phyloP scores from a whole-genome alignment of 805 yeast species.

The Wickerhamomyces bisporus region DNA sequence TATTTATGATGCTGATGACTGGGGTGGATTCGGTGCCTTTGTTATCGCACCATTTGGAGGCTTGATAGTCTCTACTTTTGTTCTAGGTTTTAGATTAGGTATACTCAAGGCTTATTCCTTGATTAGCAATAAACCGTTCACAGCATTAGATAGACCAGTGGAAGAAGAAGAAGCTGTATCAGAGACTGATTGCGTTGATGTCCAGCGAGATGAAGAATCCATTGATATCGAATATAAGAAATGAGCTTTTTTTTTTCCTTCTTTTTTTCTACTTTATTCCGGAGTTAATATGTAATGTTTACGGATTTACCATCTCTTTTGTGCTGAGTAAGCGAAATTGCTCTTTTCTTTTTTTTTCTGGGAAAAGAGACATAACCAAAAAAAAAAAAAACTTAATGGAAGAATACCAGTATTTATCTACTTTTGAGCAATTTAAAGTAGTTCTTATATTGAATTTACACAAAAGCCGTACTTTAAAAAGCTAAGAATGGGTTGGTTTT shows the following conservation, averaged over 20 bases:
- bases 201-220: conserved; percentile 3
- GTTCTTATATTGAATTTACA: no score
- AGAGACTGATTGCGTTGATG: not conserved
- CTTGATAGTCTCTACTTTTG: conserved; percentile 47
- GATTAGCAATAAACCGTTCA: conserved; percentile 23
- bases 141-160: conserved; percentile 29
- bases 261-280: no score
- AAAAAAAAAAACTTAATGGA: no score
- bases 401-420: no score
- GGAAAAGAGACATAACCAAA: no score
- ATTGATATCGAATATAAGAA: not conserved
- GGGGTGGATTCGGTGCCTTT: conserved; percentile 95
- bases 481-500: conserved; percentile 78
- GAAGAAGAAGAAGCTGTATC: not conserved
- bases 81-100: conserved; percentile 44
- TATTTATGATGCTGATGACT: conserved; percentile 65
- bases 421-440: no score
- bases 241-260: no score
- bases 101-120: conserved; percentile 20
- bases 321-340: not conserved
- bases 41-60: conserved; percentile 87
- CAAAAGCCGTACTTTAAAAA: no score
- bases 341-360: not conserved
- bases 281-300: no score
- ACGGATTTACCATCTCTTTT: no score